Conservation (phyloP, 768 basidiomycete genomes). For the Termitomyces sp. region DNA sequence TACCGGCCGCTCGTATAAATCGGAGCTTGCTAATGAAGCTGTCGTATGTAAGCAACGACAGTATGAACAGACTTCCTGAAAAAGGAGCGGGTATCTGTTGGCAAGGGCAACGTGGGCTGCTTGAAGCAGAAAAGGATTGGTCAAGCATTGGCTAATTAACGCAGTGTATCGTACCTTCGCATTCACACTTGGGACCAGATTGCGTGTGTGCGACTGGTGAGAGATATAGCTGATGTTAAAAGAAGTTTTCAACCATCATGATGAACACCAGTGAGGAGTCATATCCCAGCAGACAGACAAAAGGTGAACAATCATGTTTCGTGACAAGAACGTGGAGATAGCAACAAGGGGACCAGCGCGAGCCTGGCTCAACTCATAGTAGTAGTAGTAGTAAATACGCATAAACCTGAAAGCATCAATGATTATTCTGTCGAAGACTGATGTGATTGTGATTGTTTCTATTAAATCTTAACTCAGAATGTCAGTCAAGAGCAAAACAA, state of each 20-base stretch:
- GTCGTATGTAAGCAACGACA: neutral
- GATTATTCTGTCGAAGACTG: neutral
- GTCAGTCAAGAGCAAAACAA: neutral
- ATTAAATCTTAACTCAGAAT: too few species aligned
- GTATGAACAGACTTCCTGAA: neutral
- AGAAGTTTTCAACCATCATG: neutral
- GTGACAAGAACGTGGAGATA: neutral
- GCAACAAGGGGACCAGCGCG: neutral
- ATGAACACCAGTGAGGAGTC: neutral
- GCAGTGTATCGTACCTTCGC: neutral
- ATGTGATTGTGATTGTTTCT: neutral
- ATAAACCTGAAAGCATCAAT: neutral
- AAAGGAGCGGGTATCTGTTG: neutral
- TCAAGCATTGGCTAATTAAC: neutral
- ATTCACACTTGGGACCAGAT: neutral
- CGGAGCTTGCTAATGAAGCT: neutral
- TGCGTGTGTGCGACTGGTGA: neutral
- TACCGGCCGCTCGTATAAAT: too few species aligned
- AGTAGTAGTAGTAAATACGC: neutral
- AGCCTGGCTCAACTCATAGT: neutral
- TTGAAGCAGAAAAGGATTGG: neutral
- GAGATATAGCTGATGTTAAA: neutral
- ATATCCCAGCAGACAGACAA: neutral
- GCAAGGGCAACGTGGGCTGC: neutral
- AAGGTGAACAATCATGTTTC: neutral